Conservation (phyloP, 208 protist species). For the Acanthamoeba triangularis region DNA sequence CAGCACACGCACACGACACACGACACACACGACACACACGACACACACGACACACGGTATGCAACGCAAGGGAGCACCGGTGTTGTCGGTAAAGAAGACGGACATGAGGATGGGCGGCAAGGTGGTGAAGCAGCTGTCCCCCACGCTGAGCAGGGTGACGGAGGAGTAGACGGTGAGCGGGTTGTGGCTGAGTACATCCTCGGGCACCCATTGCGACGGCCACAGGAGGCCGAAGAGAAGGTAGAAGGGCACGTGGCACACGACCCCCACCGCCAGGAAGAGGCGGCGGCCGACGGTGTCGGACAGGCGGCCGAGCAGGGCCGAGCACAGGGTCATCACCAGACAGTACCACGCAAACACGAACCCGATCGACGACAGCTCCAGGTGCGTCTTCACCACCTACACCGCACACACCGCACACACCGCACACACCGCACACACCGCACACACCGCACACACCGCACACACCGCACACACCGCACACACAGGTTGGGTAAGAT, state of each 20-base stretch:
- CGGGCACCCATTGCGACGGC: background rate
- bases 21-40: no score
- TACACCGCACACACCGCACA: background rate
- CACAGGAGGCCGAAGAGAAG: constrained; percentile 41
- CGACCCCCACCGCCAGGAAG: background rate
- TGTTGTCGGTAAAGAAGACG: constrained; percentile 62
- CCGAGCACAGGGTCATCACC: background rate
- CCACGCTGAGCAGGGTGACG: background rate
- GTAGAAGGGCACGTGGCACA: constrained; percentile 42
- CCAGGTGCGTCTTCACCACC: constrained; percentile 8
- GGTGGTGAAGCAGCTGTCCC: constrained; percentile 57
- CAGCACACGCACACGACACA: no score
- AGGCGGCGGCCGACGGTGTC: background rate
- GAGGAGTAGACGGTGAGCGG: background rate
- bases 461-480: no score
- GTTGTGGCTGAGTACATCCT: background rate
- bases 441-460: no score
- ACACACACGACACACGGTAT: no score
- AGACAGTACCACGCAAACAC: constrained; percentile 31
- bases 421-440: no score
- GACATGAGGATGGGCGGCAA: constrained; percentile 50
- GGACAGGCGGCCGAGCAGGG: background rate
- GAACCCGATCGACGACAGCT: constrained; percentile 4
- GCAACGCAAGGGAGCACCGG: background rate
- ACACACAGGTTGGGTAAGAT: no score